Conservation (phyloP, 148 eudicot species). For the Heliosperma pusillum region DNA sequence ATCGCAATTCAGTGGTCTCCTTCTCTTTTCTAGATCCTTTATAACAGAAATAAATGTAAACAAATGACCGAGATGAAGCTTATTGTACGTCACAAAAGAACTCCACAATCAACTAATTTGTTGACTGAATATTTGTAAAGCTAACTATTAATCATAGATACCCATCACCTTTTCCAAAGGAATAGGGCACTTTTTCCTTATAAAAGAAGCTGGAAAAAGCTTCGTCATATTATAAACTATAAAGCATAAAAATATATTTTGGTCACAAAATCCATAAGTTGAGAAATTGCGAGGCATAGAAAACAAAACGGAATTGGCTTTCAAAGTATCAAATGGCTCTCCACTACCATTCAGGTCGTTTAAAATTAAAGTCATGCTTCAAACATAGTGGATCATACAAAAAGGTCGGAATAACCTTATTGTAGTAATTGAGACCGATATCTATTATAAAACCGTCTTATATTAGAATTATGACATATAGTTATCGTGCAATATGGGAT, state of each 20-base stretch:
- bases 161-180: neutral
- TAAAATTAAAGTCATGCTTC: too few relatives aligned
- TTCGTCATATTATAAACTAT: neutral
- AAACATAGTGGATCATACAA: neutral
- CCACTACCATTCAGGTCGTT: neutral
- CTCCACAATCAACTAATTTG: too few relatives aligned
- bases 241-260: too few relatives aligned
- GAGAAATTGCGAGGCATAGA: neutral
- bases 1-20: too few relatives aligned
- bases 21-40: too few relatives aligned
- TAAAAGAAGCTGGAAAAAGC: neutral
- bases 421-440: too few relatives aligned
- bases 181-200: conserved; percentile 3
- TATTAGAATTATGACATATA: too few relatives aligned
- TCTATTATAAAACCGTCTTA: neutral
- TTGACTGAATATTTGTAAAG: too few relatives aligned
- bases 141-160: neutral
- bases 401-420: neutral
- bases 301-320: conserved; percentile 24
- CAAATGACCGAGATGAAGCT: too few relatives aligned
- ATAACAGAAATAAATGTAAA: too few relatives aligned
- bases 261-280: conserved; percentile 1
- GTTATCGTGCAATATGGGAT: too few relatives aligned
- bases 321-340: conserved; percentile 18
- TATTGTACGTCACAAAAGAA: too few relatives aligned